phyloP scores from a whole-genome alignment of 2,329 filamentous ascomycete species.

The Immersiporthe knoxdaviesiana region DNA sequence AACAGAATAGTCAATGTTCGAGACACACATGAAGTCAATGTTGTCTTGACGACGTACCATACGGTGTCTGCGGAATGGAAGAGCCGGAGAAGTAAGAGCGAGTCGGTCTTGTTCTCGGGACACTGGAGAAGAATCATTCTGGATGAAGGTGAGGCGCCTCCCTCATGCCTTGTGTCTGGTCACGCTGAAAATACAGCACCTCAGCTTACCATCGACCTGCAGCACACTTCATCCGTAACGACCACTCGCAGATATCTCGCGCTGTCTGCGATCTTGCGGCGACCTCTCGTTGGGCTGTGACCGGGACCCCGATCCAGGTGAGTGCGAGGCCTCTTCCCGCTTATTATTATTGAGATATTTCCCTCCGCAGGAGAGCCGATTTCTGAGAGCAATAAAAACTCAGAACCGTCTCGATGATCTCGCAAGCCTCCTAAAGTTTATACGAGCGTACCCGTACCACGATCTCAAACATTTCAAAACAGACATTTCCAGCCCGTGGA shows the following conservation, averaged over 20 bases:
- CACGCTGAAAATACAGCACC: conserved; percentile 1
- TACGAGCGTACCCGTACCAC: conserved; percentile 46
- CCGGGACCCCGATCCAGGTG: conserved; percentile 49
- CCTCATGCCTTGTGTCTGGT: not conserved
- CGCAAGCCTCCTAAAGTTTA: conserved; percentile 46
- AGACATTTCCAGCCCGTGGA: conserved; percentile 46
- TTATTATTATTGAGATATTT: not conserved
- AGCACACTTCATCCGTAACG: conserved; percentile 49
- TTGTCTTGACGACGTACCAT: conserved; percentile 48
- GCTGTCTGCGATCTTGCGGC: conserved; percentile 45
- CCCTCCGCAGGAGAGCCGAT: too few species aligned
- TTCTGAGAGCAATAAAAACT: not conserved
- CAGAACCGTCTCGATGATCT: conserved; percentile 50
- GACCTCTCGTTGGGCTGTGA: conserved; percentile 49
- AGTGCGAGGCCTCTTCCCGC: not conserved
- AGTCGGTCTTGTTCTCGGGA: conserved; percentile 38
- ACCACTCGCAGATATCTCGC: conserved; percentile 39
- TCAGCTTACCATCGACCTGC: not conserved
- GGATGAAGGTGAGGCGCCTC: conserved; percentile 41
- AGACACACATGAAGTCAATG: conserved; percentile 30
- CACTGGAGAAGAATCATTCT: conserved; percentile 46
- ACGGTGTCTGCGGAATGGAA: conserved; percentile 44
- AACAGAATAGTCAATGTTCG: conserved; percentile 24
- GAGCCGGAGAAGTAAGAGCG: not conserved
- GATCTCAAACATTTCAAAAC: conserved; percentile 43